Conservation (phyloP, 495 filamentous ascomycete species). For the Bathelium albidoporum region DNA sequence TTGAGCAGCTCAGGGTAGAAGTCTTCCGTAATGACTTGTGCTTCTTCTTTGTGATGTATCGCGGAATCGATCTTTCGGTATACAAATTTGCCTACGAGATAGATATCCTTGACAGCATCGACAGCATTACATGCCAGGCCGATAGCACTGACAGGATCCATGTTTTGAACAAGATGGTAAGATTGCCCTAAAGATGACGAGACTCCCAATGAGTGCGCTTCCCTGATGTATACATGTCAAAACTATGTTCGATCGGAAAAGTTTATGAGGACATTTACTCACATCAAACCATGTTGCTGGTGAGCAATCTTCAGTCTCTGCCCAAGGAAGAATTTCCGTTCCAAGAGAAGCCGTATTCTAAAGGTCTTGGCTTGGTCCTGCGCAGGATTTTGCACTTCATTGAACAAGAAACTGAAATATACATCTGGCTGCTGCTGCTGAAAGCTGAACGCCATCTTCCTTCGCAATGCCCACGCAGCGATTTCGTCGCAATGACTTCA, state of each 20-base stretch:
- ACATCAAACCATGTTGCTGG: too few relatives aligned
- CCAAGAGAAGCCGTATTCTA: not conserved
- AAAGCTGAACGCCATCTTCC: not conserved
- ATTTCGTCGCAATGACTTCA: not conserved
- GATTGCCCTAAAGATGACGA: too few relatives aligned
- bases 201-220: too few relatives aligned
- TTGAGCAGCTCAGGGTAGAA: not conserved
- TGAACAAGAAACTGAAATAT: not conserved
- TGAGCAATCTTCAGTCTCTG: not conserved
- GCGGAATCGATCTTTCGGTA: not conserved
- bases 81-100: not conserved
- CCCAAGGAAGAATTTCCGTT: not conserved
- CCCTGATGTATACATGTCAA: too few relatives aligned
- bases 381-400: not conserved
- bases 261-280: too few relatives aligned
- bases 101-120: not conserved
- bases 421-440: not conserved
- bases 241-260: too few relatives aligned
- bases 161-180: not conserved
- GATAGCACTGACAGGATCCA: not conserved
- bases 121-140: not conserved
- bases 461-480: not conserved
- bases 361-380: not conserved
- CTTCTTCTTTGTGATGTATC: not conserved
- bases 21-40: not conserved